Base-by-base conservation (phyloP, 1,284 basidiomycete genomes). In the Violaceomyces palustris region DNA sequence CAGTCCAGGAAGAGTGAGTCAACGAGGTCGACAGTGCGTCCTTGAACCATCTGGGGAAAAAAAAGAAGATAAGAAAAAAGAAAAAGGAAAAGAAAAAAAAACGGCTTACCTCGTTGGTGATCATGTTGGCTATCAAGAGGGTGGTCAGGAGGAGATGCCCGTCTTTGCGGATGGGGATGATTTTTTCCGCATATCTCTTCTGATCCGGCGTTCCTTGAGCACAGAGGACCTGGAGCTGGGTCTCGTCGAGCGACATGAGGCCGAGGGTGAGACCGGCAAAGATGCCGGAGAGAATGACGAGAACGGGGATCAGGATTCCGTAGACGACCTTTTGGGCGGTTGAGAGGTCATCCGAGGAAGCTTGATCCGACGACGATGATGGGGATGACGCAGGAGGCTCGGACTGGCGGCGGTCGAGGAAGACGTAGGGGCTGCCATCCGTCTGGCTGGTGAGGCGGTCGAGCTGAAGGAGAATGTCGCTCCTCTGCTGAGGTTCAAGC, bases 191-290 rank as follows among this genome's bases (percentile, higher is more conserved):
- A 57, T 88, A 86, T 49, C 77, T 76, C 65, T 85, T 83, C 74
- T 93, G 88, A 61, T 83, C 78, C 79, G 84, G 80, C 15, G 85
- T 87, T 18, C 89, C 89, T 46, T 86, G 87, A 44, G 88, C 83
- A 53, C 84, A 82, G 10, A 93, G 77, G 2, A 93, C 90, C 67
- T 86, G 84, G 28, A 93, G 79, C 78, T 92, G 88, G 17, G 89
- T 93, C 74, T 87, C 86, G 75, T 92, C 90, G 64, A 93, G 79
- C 64, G 85, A 88, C 87, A 93, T 91, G 74, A 92, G 92, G 9
- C 89, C 90, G 39, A 87, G 77, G 49, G 87, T 88, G 58, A 88
- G 77, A 72, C 83, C 84, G 64, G 84, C 83, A 77, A 85, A 82
- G 7, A 81, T 67, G 45, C 81, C 81, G 11, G 78, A 79, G 29